These are phyloP conservation scores for Zea luxurians DNA, from an alignment of 176 grass and related monocot genomes.

Conservation along the genomic window DNA sequence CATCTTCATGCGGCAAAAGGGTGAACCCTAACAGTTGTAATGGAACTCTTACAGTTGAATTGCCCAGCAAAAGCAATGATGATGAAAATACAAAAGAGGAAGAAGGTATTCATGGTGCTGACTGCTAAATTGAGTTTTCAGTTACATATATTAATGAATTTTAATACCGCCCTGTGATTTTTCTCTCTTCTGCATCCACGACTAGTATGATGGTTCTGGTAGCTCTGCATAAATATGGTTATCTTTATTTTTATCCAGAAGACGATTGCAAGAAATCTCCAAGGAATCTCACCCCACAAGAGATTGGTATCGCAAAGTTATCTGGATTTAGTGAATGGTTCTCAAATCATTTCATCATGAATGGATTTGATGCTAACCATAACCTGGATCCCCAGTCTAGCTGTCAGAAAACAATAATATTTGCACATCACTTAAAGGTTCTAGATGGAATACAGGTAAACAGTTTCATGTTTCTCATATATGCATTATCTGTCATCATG, in stretches of 20 bases:
- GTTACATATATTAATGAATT: constrained; percentile 27
- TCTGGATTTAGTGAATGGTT: constrained; percentile 92
- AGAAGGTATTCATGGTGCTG: constrained; percentile 42
- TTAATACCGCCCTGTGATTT: constrained; percentile 17
- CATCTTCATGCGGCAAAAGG: constrained; percentile 38
- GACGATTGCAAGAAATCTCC: constrained; percentile 62
- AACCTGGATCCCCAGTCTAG: constrained; percentile 48
- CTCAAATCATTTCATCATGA: constrained; percentile 65
- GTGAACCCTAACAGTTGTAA: constrained; percentile 22
- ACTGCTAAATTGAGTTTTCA: constrained; percentile 26
- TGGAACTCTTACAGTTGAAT: constrained; percentile 29
- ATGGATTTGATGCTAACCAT: constrained; percentile 44
- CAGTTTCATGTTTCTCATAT: neutral
- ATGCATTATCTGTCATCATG: neutral
- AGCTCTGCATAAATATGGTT: constrained; percentile 13
- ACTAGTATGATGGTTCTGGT: neutral
- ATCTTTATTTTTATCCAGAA: constrained; percentile 40
- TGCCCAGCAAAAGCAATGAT: constrained; percentile 28
- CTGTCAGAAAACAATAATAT: constrained; percentile 92
- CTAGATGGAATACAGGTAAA: constrained; percentile 95
- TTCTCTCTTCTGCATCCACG: neutral
- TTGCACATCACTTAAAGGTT: constrained; percentile 96
- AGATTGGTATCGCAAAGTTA: constrained; percentile 92
- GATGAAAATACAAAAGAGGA: constrained; percentile 34
- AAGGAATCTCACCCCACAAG: constrained; percentile 64